Evolutionary conservation across 1,139 yeast species (phyloP).

Genomic region (Yarrowia galli): DNA sequence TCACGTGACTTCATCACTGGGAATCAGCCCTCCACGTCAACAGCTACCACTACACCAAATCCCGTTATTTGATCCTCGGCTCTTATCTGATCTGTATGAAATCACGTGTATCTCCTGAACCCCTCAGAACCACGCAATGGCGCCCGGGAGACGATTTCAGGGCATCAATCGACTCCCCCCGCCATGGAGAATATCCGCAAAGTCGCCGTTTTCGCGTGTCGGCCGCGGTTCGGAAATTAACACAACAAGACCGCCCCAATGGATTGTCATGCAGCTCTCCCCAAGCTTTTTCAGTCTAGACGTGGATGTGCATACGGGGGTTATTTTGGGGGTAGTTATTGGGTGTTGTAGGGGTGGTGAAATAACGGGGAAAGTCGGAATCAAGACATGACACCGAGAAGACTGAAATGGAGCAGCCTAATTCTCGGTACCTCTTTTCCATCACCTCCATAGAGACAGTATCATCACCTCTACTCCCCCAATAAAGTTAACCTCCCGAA

Average conservation of each 20-base stretch:
- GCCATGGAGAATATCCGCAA: background rate
- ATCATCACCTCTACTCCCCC: no score
- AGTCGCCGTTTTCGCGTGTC: background rate
- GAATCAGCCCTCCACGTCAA: no score
- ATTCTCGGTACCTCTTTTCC: no score
- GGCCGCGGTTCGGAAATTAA: background rate
- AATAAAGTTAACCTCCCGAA: conserved; percentile 34
- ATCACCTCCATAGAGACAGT: background rate
- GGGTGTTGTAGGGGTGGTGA: background rate
- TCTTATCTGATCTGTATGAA: conserved; percentile 8
- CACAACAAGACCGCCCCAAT: background rate
- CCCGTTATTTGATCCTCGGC: no score
- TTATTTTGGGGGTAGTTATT: background rate
- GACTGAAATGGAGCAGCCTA: no score
- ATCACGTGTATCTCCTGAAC: background rate
- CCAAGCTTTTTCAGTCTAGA: conserved; percentile 7
- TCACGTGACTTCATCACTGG: conserved; percentile 10
- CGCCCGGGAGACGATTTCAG: background rate
- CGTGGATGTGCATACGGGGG: background rate
- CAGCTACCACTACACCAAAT: no score
- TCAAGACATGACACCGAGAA: no score
- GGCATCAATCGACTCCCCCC: background rate
- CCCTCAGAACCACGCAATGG: background rate
- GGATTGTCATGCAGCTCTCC: conserved; percentile 25
- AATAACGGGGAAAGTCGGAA: no score